Conservation (phyloP, 352 stramenopile species). For the Phytopythium sindhum region DNA sequence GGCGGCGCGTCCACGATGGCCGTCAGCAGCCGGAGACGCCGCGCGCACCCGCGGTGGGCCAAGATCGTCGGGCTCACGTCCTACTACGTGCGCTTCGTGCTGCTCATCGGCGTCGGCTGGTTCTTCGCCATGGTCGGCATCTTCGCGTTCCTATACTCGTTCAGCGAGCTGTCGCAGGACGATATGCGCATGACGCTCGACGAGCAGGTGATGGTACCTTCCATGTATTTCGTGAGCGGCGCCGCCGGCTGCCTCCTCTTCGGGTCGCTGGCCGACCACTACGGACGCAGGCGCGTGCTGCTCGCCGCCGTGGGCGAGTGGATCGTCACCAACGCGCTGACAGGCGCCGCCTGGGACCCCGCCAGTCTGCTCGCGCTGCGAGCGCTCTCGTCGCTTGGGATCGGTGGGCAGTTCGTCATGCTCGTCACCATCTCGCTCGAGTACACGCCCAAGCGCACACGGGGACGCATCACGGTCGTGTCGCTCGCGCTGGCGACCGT, state of each 20-base stretch:
- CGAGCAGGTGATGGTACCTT: constrained; percentile 27
- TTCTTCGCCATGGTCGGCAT: constrained; percentile 37
- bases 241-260: constrained; percentile 45
- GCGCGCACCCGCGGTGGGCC: constrained; percentile 15
- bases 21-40: constrained; percentile 20
- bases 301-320: constrained; percentile 34
- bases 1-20: background rate
- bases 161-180: constrained; percentile 13
- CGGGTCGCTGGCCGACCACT: constrained; percentile 58
- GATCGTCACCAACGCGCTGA: constrained; percentile 38
- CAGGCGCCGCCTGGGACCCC: constrained; percentile 31
- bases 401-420: constrained; percentile 55
- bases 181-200: constrained; percentile 5
- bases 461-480: constrained; percentile 55
- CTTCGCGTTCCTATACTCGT: constrained; percentile 32
- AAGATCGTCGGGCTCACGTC: constrained; percentile 32
- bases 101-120: constrained; percentile 49
- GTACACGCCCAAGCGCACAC: constrained; percentile 53
- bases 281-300: constrained; percentile 41
- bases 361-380: constrained; percentile 39
- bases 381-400: constrained; percentile 35
- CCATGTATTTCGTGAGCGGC: constrained; percentile 40
- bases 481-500: constrained; percentile 36
- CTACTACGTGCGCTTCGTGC: constrained; percentile 42
- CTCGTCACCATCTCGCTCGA: constrained; percentile 53